These are phyloP conservation scores for Talaromyces trachyspermus DNA, from an alignment of 495 filamentous ascomycete genomes.

Conservation along the genomic window DNA sequence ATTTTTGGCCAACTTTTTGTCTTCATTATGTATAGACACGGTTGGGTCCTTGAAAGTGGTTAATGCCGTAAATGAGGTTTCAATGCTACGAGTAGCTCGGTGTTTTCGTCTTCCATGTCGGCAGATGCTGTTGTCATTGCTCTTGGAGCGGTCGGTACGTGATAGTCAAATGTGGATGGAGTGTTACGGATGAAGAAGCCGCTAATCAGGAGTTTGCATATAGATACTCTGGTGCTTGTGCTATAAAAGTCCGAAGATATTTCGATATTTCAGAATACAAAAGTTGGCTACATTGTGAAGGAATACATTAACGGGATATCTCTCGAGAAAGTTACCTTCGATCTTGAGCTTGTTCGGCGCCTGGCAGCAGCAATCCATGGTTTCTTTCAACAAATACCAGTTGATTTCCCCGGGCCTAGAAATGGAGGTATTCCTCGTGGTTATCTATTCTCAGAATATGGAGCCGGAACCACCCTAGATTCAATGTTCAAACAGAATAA, in stretches of 20 bases:
- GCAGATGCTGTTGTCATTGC: not conserved
- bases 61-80: not conserved
- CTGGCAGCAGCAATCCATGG: not conserved
- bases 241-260: not conserved
- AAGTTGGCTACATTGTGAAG: not conserved
- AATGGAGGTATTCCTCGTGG: slow-evolving; percentile 5
- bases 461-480: not conserved
- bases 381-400: not conserved
- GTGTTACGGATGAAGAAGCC: not conserved
- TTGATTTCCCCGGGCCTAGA: not conserved
- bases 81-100: not conserved
- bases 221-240: not conserved
- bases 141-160: not conserved
- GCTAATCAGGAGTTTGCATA: not conserved
- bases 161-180: slow-evolving; percentile 3
- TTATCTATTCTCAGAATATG: slow-evolving; percentile 3
- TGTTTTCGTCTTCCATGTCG: not conserved
- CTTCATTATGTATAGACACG: not conserved
- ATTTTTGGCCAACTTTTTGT: not conserved
- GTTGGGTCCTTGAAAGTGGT: not conserved
- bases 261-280: not conserved
- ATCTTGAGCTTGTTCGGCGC: not conserved
- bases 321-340: not conserved
- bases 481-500: not conserved
- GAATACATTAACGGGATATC: not conserved